A percentile compares a stretch with the other conserved stretches of the same genome.
Evolutionary conservation across 441 rosid species (phyloP).

Genomic region (Cnidoscolus chayamansa): DNA sequence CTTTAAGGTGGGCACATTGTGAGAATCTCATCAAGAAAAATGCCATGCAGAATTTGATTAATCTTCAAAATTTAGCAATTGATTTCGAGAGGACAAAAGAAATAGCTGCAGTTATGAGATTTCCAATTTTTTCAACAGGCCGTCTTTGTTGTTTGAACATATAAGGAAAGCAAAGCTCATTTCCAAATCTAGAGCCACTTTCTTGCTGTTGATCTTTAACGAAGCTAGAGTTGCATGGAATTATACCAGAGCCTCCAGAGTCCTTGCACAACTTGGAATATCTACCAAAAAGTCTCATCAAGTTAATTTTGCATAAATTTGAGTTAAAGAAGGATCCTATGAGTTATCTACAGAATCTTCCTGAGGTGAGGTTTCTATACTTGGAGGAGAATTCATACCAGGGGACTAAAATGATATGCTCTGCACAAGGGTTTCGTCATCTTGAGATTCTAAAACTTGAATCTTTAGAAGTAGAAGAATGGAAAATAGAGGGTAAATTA

Average conservation of each 20-base stretch:
- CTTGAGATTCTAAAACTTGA: neutral
- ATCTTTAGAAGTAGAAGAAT: neutral
- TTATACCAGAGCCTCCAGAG: neutral
- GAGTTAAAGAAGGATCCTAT: neutral
- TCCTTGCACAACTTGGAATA: neutral
- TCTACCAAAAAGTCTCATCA: slow-evolving; percentile 6
- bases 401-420: slow-evolving; percentile 9
- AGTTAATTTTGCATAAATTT: neutral
- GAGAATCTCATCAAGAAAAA: neutral
- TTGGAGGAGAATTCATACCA: neutral
- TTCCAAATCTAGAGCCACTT: slow-evolving; percentile 8
- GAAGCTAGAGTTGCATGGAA: slow-evolving; percentile 1
- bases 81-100: neutral
- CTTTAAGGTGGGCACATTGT: neutral
- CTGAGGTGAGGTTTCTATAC: neutral
- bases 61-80: slow-evolving; percentile 12
- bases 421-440: neutral
- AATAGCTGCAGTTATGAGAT: neutral
- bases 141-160: slow-evolving; percentile 12
- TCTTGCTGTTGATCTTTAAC: slow-evolving; percentile 4
- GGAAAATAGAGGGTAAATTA: neutral
- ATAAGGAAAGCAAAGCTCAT: neutral
- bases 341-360: slow-evolving; percentile 13
- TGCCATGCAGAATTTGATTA: neutral
- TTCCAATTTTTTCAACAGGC: neutral